A percentile compares a stretch with the other conserved stretches of the same genome.
phyloP scores from a whole-genome alignment of 768 basidiomycete species.

The Lactifluus echinatus region DNA sequence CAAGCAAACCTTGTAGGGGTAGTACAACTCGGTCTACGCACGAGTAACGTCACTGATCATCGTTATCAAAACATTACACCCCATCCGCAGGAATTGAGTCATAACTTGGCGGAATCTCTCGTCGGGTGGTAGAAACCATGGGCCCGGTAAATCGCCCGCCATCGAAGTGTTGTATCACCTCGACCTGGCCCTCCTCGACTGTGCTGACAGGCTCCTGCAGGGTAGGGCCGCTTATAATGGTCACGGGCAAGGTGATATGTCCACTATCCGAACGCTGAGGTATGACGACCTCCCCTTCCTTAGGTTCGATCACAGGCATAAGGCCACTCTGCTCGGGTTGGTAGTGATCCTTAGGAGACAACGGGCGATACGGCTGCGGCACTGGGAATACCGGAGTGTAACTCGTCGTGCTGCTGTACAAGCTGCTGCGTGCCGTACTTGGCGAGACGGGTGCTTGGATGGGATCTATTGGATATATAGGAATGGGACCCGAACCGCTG shows the following conservation, averaged over 20 bases:
- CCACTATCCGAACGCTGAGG: neutral
- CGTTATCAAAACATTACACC: neutral
- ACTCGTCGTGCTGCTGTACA: neutral
- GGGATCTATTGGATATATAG: too few relatives aligned
- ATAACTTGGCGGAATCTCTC: neutral
- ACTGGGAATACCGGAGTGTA: neutral
- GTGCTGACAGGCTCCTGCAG: constrained; percentile 22
- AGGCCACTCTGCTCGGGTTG: too few relatives aligned
- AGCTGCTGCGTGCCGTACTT: neutral
- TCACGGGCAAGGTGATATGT: constrained; percentile 18
- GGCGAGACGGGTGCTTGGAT: too few relatives aligned
- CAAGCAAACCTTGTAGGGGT: too few relatives aligned
- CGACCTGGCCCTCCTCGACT: constrained; percentile 1
- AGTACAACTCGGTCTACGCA: too few relatives aligned
- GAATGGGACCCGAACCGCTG: too few relatives aligned
- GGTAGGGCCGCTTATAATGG: neutral
- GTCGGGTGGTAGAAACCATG: neutral
- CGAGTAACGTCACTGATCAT: too few relatives aligned
- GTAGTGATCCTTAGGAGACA: constrained; percentile 25
- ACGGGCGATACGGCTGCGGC: constrained; percentile 15
- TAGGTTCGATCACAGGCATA: too few relatives aligned
- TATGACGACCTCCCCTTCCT: too few relatives aligned
- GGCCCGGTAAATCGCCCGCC: constrained; percentile 19
- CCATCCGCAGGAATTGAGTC: neutral
- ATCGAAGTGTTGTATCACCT: constrained; percentile 26